Conservation (phyloP, 1,139 yeast species). For the Candida tropicalis region DNA sequence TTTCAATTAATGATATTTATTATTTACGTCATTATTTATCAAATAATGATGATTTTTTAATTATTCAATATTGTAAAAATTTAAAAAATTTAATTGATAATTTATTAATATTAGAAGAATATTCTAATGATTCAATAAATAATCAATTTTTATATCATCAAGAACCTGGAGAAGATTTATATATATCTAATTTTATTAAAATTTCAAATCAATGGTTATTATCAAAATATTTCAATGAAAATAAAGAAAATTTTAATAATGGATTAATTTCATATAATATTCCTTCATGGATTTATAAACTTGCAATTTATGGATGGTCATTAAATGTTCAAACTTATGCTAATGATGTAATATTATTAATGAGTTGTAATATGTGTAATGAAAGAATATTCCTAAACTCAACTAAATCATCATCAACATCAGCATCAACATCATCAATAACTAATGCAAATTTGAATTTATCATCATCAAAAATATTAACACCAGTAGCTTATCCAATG, state of each 20-base stretch:
- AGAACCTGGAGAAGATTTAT: too few species aligned
- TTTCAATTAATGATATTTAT: conserved; percentile 38
- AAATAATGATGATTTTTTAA: conserved; percentile 32
- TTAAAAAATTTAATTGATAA: conserved; percentile 35
- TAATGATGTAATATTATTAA: conserved; percentile 29
- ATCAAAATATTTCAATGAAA: conserved; percentile 29
- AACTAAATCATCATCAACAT: not conserved
- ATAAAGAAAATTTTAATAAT: conserved; percentile 36
- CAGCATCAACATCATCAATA: not conserved
- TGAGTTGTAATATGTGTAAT: conserved; percentile 42
- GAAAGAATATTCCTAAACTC: conserved; percentile 33
- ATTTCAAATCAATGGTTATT: conserved; percentile 37
- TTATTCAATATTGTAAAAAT: conserved; percentile 30
- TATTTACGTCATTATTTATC: conserved; percentile 38
- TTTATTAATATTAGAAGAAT: conserved; percentile 21
- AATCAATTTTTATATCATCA: conserved; percentile 14
- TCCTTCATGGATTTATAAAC: conserved; percentile 36
- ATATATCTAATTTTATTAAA: conserved; percentile 21
- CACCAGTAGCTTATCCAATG: conserved; percentile 37
- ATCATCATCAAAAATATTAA: conserved; percentile 29
- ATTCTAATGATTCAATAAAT: conserved; percentile 14
- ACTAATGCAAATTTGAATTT: conserved; percentile 19
- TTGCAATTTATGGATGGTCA: conserved; percentile 43
- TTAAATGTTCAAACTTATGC: conserved; percentile 35
- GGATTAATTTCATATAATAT: conserved; percentile 20